Evolutionary conservation across 176 grass and related monocot species (phyloP).

Genomic region (Rhynchospora tenuis): DNA sequence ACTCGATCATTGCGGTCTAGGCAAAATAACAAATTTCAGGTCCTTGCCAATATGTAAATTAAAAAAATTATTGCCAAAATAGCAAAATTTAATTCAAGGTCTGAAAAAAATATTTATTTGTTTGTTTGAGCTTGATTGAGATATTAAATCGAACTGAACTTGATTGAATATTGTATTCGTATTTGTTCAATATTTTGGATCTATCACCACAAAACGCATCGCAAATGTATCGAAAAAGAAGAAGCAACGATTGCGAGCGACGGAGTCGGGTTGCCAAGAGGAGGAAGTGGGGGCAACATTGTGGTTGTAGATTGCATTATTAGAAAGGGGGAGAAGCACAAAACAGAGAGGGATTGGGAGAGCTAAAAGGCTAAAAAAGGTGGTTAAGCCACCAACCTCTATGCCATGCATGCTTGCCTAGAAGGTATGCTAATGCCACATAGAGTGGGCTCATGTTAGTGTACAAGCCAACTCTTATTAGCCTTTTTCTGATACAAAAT

Average conservation of each 20-base stretch:
- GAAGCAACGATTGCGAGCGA: neutral
- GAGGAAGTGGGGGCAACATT: neutral
- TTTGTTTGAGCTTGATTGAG: no score
- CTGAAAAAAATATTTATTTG: no score
- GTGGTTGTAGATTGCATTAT: neutral
- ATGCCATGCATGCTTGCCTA: neutral
- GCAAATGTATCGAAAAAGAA: neutral
- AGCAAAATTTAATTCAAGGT: no score
- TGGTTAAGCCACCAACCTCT: slow-evolving; percentile 8
- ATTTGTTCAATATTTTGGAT: no score
- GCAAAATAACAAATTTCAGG: no score
- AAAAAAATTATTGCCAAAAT: no score
- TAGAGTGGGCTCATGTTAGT: neutral
- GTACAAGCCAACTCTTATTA: neutral
- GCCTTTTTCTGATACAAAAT: neutral
- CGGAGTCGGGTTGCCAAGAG: no score
- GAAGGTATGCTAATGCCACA: neutral
- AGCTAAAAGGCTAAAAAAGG: slow-evolving; percentile 6
- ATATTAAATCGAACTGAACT: no score
- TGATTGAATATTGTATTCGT: neutral
- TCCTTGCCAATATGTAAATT: no score
- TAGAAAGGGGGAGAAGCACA: neutral
- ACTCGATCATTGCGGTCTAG: neutral
- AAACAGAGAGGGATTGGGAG: neutral
- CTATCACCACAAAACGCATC: no score